These are phyloP conservation scores for Niebla homalea DNA, from an alignment of 495 filamentous ascomycete genomes.

Conservation along the genomic window DNA sequence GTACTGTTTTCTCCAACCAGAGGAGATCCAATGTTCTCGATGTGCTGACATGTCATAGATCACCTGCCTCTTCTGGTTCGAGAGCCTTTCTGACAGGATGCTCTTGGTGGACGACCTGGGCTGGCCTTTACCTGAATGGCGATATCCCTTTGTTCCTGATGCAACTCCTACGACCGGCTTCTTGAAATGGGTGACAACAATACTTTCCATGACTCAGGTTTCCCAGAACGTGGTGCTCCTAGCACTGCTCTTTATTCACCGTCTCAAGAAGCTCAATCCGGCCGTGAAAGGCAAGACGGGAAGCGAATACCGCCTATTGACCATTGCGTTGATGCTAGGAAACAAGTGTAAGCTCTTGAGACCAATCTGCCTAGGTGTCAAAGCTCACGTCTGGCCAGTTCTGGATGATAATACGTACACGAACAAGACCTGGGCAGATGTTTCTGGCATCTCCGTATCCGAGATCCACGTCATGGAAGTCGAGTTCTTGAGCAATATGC, in stretches of 20 bases:
- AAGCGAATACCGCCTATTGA: slow-evolving; percentile 90
- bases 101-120: slow-evolving; percentile 55
- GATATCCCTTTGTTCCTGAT: slow-evolving; percentile 48
- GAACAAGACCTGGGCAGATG: slow-evolving; percentile 99
- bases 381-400: slow-evolving; percentile 38
- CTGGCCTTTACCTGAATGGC: slow-evolving; percentile 26
- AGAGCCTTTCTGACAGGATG: slow-evolving; percentile 58
- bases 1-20: slow-evolving; percentile 29
- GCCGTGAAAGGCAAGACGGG: slow-evolving; percentile 78
- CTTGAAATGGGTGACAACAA: slow-evolving; percentile 83
- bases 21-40: neutral
- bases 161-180: slow-evolving; percentile 70
- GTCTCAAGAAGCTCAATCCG: slow-evolving; percentile 80
- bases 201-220: slow-evolving; percentile 89
- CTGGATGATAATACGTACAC: slow-evolving; percentile 99
- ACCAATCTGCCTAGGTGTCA: neutral
- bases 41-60: slow-evolving; percentile 40
- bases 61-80: slow-evolving; percentile 98
- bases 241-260: slow-evolving; percentile 84
- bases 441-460: slow-evolving; percentile 83
- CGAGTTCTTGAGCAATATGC: slow-evolving; percentile 97
- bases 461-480: slow-evolving; percentile 99
- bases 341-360: slow-evolving; percentile 69
- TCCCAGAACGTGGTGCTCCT: slow-evolving; percentile 91
- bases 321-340: slow-evolving; percentile 92